Evolutionary conservation across 306 rosid genomes (phyloP).

Genomic region (Abrus precatorius): DNA sequence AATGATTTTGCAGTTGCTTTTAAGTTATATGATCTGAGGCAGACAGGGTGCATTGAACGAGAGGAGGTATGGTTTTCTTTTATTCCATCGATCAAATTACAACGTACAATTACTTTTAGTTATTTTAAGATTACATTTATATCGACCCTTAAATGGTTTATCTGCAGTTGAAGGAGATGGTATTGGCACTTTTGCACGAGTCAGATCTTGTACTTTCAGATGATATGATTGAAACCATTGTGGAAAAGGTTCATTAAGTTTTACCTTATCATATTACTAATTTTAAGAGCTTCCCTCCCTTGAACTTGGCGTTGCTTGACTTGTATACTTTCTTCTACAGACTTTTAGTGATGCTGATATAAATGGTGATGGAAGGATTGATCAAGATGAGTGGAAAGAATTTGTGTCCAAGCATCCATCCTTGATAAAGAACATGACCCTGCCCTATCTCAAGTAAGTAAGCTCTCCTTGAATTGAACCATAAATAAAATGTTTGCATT

Average conservation of each 20-base stretch:
- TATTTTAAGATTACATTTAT: neutral
- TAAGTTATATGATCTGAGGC: slow-evolving; percentile 83
- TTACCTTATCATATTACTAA: neutral
- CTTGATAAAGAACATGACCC: slow-evolving; percentile 87
- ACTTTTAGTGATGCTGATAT: slow-evolving; percentile 81
- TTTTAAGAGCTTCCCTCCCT: slow-evolving; percentile 4
- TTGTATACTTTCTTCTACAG: slow-evolving; percentile 52
- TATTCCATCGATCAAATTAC: neutral
- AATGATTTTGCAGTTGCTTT: slow-evolving; percentile 83
- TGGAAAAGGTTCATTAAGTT: slow-evolving; percentile 70
- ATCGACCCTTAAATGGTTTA: slow-evolving; percentile 15
- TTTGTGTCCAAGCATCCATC: slow-evolving; percentile 82
- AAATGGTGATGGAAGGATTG: slow-evolving; percentile 87
- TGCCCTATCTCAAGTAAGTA: slow-evolving; percentile 81
- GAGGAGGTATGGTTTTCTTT: slow-evolving; percentile 70
- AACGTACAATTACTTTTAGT: neutral
- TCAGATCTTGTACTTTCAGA: slow-evolving; percentile 84
- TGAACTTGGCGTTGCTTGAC: slow-evolving; percentile 5
- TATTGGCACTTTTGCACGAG: slow-evolving; percentile 80
- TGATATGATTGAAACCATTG: slow-evolving; percentile 77
- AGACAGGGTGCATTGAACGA: slow-evolving; percentile 81
- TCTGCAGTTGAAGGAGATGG: slow-evolving; percentile 90
- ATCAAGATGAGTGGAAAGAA: slow-evolving; percentile 92
- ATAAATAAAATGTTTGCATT: no score
- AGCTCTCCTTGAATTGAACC: slow-evolving; percentile 10